phyloP scores from a whole-genome alignment of 192 early-diverging fungal species.

The Obelidium mucronatum region DNA sequence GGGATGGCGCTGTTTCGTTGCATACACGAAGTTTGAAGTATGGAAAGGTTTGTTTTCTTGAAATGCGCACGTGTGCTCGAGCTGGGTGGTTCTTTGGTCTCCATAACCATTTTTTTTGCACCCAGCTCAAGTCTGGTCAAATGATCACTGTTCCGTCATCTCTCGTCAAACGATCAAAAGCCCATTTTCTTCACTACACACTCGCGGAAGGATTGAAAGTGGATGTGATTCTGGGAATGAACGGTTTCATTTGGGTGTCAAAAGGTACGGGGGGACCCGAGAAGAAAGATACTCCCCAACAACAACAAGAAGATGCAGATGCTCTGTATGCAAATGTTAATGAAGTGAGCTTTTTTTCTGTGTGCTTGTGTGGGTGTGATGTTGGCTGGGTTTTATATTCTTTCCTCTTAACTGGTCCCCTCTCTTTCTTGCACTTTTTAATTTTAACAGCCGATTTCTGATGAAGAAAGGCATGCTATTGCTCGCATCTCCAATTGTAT shows the following conservation, averaged over 20 bases:
- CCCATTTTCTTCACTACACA: constrained; percentile 91
- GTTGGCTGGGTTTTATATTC: not conserved
- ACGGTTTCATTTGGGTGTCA: constrained; percentile 96
- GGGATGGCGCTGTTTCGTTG: constrained; percentile 85
- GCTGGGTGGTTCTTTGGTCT: not conserved
- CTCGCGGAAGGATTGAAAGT: constrained; percentile 71
- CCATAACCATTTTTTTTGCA: not conserved
- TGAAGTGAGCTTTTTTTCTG: constrained; percentile 59
- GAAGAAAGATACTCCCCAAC: constrained; percentile 32
- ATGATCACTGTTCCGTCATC: constrained; percentile 87
- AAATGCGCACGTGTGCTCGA: too few relatives aligned
- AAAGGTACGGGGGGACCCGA: constrained; percentile 50
- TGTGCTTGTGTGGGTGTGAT: not conserved
- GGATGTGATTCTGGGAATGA: constrained; percentile 92
- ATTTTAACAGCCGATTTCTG: constrained; percentile 67
- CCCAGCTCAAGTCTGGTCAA: constrained; percentile 74
- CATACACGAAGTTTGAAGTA: constrained; percentile 92
- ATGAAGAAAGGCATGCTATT: constrained; percentile 79
- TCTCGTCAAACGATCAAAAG: constrained; percentile 89
- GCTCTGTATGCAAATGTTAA: constrained; percentile 89
- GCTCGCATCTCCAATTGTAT: constrained; percentile 93
- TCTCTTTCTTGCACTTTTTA: constrained; percentile 7
- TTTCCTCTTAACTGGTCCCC: constrained; percentile 6
- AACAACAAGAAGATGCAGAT: constrained; percentile 66
- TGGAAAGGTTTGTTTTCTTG: constrained; percentile 76